Evolutionary conservation across 1,284 basidiomycete genomes (phyloP), one percentile per base, ranked within the genome.

Genomic region (Apiotrichum laibachii): DNA sequence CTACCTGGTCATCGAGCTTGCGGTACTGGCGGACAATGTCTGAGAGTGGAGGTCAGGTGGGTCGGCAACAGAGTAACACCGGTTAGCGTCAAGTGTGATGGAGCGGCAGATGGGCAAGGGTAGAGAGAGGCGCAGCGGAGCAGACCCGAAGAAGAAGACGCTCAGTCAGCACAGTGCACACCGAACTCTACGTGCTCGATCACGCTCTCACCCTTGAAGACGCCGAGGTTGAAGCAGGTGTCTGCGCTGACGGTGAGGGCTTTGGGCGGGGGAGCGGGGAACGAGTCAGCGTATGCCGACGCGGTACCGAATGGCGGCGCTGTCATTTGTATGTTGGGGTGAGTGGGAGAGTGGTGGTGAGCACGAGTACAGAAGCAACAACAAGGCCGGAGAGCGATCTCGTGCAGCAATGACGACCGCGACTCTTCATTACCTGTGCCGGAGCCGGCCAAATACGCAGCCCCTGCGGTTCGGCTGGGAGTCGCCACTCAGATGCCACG

Each of bases 1-100:
- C 86, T 64, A 94, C 88, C 56, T 77, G 76, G 72, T 94, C 91
- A 76, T 94, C 91, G 9, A 93, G 80, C 67, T 84, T 86, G 66
- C 91, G 83, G 74, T 93, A 92, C 75, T 93, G 89, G 71, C 82
- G 85, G 76, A 93, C 83, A 68, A 92, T 84, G 65, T 91, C 91
- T 94, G 72, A 35, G 43, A 35, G 34, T 37, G 37, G 37, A 37
- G 37, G 15, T 37, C 37, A 37, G 15, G 12, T 16, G 37, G 3
- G 37, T 6, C 2, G 37, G 11, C 5, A 3, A 10, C 37, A 16
- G 15, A 37, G 34, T 8, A 16, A 11, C 37, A 10, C 37, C 37
- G 37, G 37, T 37, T 13, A 10, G 37, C 37, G 37, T 11, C 11
- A 10, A 37, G 37, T 37, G 37, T 37, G 37, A 37, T 11, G 12